phyloP scores from a whole-genome alignment of 345 rosid genomes.

The Camelina laxa region DNA sequence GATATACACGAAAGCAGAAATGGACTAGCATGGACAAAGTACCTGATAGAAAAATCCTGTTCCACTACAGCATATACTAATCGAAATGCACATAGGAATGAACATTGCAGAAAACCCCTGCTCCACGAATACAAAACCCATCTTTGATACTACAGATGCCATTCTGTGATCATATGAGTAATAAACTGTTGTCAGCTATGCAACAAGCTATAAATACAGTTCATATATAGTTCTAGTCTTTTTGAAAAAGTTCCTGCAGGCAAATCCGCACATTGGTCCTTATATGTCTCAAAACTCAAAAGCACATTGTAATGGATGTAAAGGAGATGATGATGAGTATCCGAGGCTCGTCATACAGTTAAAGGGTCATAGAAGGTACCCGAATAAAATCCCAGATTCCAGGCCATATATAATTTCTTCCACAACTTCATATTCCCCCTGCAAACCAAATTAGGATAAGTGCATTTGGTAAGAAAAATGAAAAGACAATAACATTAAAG shows the following conservation, averaged over 20 bases:
- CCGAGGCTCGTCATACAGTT: neutral
- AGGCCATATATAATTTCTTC: conserved; percentile 97
- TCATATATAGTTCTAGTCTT: neutral
- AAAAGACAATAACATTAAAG: conserved; percentile 1
- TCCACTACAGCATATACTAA: conserved; percentile 87
- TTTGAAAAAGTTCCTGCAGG: neutral
- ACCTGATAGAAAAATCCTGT: conserved; percentile 97
- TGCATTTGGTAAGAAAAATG: conserved; percentile 9
- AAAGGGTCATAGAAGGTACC: conserved; percentile 51
- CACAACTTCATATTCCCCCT: conserved; percentile 94
- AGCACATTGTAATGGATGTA: neutral
- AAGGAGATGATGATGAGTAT: neutral
- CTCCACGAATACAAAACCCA: conserved; percentile 92
- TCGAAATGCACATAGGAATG: conserved; percentile 81
- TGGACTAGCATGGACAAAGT: conserved; percentile 12
- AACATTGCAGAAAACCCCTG: conserved; percentile 72
- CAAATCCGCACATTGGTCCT: conserved; percentile 7
- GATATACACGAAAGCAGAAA: conserved; percentile 6
- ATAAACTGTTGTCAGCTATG: conserved; percentile 25
- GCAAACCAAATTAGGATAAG: conserved; percentile 40
- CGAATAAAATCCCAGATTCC: conserved; percentile 95
- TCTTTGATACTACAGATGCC: conserved; percentile 96
- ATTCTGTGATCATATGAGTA: conserved; percentile 62
- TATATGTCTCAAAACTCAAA: conserved; percentile 14
- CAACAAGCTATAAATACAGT: conserved; percentile 18